Conservation (phyloP, 2,329 filamentous ascomycete genomes). For the Boeremia lycopersici region DNA sequence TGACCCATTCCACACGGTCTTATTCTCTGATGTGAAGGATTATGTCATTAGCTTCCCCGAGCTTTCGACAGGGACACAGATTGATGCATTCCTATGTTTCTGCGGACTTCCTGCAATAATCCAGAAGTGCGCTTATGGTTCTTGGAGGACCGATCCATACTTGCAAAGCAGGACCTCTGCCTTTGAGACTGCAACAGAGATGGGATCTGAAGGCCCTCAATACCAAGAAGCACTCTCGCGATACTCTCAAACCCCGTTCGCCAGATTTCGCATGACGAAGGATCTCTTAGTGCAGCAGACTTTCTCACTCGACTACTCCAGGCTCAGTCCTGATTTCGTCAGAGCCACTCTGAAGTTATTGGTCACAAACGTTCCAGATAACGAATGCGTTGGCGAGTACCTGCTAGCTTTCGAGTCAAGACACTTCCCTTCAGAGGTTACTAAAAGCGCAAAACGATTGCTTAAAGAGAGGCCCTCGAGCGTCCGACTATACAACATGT, state of each 20-base stretch:
- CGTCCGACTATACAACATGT: slow-evolving; percentile 76
- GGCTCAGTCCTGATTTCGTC: slow-evolving; percentile 26
- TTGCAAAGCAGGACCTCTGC: background rate
- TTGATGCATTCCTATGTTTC: slow-evolving; percentile 68
- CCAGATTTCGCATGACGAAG: slow-evolving; percentile 28
- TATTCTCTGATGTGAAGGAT: slow-evolving; percentile 76
- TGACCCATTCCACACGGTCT: slow-evolving; percentile 81
- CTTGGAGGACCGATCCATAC: slow-evolving; percentile 54
- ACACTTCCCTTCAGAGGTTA: slow-evolving; percentile 60
- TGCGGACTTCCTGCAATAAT: slow-evolving; percentile 52
- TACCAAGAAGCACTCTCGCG: background rate
- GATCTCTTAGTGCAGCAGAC: slow-evolving; percentile 33
- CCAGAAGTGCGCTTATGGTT: too few species aligned
- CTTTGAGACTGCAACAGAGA: background rate
- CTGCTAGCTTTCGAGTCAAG: slow-evolving; percentile 69
- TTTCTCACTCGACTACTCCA: slow-evolving; percentile 22
- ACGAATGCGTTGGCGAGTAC: slow-evolving; percentile 67
- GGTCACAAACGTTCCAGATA: slow-evolving; percentile 44
- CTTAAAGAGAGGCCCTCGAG: slow-evolving; percentile 71
- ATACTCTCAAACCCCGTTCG: slow-evolving; percentile 3
- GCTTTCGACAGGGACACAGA: slow-evolving; percentile 54
- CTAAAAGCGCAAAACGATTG: slow-evolving; percentile 73
- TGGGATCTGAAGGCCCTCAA: background rate
- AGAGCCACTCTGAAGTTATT: slow-evolving; percentile 62
- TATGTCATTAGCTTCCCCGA: slow-evolving; percentile 59